Evolutionary conservation across 495 filamentous ascomycete species (phyloP).

Genomic region (Bacidia rubella): DNA sequence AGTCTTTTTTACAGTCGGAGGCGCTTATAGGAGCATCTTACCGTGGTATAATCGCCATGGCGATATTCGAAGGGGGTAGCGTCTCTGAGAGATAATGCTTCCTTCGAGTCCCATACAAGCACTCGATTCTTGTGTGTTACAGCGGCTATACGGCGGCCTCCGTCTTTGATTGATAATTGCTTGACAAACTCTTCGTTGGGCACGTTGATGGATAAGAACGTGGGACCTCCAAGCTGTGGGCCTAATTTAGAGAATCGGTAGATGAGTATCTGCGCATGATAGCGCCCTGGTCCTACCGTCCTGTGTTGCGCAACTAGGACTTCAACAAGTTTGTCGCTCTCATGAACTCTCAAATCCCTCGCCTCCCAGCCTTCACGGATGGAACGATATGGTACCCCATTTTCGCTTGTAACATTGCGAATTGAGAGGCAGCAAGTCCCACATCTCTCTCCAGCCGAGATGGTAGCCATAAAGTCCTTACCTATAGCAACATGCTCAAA

Average conservation of each 20-base stretch:
- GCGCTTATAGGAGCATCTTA: background rate
- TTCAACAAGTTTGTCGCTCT: no score
- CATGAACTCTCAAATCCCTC: no score
- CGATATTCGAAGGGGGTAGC: background rate
- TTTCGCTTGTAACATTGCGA: no score
- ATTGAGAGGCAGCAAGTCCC: no score
- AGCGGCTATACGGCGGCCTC: conserved; percentile 1
- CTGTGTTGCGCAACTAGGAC: no score
- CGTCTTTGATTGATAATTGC: background rate
- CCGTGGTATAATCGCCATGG: conserved; percentile 3
- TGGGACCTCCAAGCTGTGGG: background rate
- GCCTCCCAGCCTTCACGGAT: no score
- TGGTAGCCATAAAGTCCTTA: no score
- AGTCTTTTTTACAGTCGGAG: background rate
- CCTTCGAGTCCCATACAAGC: conserved; percentile 6
- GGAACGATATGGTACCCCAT: no score
- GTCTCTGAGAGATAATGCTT: background rate
- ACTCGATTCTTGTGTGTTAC: conserved; percentile 7
- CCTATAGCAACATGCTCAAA: no score
- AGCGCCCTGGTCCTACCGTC: no score
- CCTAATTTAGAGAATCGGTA: background rate
- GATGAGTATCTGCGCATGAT: no score
- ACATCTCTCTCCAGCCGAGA: no score
- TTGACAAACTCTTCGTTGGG: conserved; percentile 5
- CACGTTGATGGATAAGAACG: background rate